A percentile compares a stretch with the other conserved stretches of the same genome.
These are phyloP conservation scores for Rubia tinctorum DNA, from an alignment of 305 asterid genomes.

Conservation along the genomic window DNA sequence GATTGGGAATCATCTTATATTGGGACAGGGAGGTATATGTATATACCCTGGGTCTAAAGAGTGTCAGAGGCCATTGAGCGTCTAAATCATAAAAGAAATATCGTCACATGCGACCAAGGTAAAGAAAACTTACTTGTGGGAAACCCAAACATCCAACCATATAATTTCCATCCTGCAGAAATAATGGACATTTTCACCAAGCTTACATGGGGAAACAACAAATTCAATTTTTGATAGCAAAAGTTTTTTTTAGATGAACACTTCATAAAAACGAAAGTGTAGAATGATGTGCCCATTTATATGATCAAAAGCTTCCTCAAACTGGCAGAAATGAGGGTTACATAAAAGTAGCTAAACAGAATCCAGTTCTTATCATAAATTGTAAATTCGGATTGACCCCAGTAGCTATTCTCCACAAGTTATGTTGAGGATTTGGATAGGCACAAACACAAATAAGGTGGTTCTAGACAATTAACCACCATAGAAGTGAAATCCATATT, in stretches of 20 bases:
- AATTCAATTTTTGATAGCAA: not conserved
- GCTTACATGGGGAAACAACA: not conserved
- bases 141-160: slow-evolving; percentile 98
- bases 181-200: slow-evolving; percentile 18
- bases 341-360: not conserved
- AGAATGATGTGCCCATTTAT: not conserved
- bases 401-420: not conserved
- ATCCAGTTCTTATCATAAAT: not conserved
- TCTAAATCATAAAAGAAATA: not conserved
- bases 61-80: not conserved
- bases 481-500: not conserved
- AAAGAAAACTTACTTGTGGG: slow-evolving; percentile 67
- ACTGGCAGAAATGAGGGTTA: not conserved
- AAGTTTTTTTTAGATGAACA: not conserved
- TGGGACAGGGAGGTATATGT: not conserved
- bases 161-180: slow-evolving; percentile 95
- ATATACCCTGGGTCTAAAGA: not conserved
- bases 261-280: not conserved
- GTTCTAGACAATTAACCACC: not conserved
- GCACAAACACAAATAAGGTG: not conserved
- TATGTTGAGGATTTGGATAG: not conserved
- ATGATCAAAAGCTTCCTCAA: not conserved
- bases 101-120: not conserved
- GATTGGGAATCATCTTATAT: not conserved
- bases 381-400: not conserved